Percentiles rank a stretch among this genome's conserved stretches.
These are phyloP conservation scores for Penicillium sp. DNA, from an alignment of 2,329 filamentous ascomycete genomes.

Conservation along the genomic window DNA sequence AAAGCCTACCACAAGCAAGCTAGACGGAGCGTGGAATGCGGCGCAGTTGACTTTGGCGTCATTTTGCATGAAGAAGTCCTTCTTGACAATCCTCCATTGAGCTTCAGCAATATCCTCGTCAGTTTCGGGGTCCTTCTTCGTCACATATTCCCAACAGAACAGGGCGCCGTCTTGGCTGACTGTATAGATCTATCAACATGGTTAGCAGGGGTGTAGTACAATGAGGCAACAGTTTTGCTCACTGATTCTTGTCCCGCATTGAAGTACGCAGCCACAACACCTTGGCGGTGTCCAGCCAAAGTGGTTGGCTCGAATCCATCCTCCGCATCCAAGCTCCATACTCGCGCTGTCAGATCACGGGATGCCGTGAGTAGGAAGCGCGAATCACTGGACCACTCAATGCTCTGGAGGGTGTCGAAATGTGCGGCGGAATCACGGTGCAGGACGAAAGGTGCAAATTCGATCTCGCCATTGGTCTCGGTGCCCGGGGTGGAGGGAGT, in stretches of 20 bases:
- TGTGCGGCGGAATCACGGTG: slow-evolving; percentile 87
- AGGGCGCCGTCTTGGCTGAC: slow-evolving; percentile 97
- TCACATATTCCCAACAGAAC: slow-evolving; percentile 86
- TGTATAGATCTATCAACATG: slow-evolving; percentile 71
- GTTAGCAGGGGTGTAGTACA: slow-evolving; percentile 17
- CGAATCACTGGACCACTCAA: slow-evolving; percentile 96
- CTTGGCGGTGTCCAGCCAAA: slow-evolving; percentile 86
- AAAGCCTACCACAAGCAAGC: slow-evolving; percentile 94
- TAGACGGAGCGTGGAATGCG: slow-evolving; percentile 83
- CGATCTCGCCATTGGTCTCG: slow-evolving; percentile 77
- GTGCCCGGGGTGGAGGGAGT: slow-evolving; percentile 88
- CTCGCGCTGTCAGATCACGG: slow-evolving; percentile 87
- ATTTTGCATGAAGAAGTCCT: slow-evolving; percentile 92
- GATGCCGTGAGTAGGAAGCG: slow-evolving; percentile 92
- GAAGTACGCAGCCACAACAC: slow-evolving; percentile 94
- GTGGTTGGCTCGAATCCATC: slow-evolving; percentile 89
- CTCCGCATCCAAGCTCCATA: slow-evolving; percentile 91
- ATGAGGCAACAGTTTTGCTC: slow-evolving; percentile 22
- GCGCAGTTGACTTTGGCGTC: slow-evolving; percentile 86
- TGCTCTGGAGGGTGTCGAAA: slow-evolving; percentile 81
- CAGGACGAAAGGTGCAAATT: slow-evolving; percentile 92
- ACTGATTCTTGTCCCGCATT: slow-evolving; percentile 86
- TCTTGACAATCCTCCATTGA: slow-evolving; percentile 88
- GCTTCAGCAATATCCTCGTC: slow-evolving; percentile 68
- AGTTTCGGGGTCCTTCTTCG: slow-evolving; percentile 64